These are phyloP conservation scores for Fusarium albidum DNA, from an alignment of 2,329 filamentous ascomycete genomes.

Conservation along the genomic window DNA sequence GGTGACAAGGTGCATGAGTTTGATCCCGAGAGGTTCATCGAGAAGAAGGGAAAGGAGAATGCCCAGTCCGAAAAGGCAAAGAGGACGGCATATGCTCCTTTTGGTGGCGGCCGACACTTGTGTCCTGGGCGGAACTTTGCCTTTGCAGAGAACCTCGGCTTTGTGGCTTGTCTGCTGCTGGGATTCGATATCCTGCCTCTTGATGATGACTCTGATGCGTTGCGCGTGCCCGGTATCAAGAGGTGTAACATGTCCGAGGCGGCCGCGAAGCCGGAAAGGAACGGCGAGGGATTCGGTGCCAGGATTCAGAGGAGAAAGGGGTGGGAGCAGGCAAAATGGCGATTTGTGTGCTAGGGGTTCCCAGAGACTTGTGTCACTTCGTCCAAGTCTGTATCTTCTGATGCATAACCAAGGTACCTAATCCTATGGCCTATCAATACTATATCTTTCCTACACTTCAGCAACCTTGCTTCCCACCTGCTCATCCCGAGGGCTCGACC, in stretches of 20 bases:
- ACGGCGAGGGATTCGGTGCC: constrained; percentile 15
- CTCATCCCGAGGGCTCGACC: too few species aligned
- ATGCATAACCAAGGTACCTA: too few species aligned
- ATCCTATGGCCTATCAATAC: too few species aligned
- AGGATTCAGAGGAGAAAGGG: constrained; percentile 19
- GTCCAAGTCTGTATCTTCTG: too few species aligned
- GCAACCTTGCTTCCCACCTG: too few species aligned
- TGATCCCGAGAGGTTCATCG: constrained; percentile 20
- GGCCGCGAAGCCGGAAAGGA: constrained; percentile 7
- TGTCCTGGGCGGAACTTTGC: constrained; percentile 28
- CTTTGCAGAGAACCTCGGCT: constrained; percentile 25
- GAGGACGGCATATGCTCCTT: constrained; percentile 14
- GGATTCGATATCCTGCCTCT: constrained; percentile 16
- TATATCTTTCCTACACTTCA: too few species aligned
- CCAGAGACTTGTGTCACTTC: too few species aligned
- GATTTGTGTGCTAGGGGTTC: constrained; percentile 11
- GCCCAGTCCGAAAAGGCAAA: constrained; percentile 9
- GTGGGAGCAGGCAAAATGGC: constrained; percentile 18
- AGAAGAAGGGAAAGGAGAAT: constrained; percentile 14
- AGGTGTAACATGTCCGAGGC: constrained; percentile 11
- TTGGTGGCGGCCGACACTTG: constrained; percentile 21
- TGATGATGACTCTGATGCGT: not conserved
- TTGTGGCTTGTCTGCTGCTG: constrained; percentile 20
- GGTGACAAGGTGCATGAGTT: constrained; percentile 16
- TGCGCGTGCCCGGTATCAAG: not conserved